Conservation (phyloP, 805 yeast genomes). For the Sugiyamaella smithiae region DNA sequence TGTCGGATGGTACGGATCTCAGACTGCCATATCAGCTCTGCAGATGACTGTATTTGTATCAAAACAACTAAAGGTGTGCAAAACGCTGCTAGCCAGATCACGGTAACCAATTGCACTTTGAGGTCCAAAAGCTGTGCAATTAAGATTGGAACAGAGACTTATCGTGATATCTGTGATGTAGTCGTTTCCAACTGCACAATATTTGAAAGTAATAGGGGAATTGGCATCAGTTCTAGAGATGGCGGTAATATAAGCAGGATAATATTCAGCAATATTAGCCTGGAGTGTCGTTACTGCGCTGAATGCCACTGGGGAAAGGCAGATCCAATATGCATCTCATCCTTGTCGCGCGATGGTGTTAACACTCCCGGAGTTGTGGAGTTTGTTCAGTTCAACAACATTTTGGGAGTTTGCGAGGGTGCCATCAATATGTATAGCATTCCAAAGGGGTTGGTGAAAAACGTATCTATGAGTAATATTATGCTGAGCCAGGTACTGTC, state of each 20-base stretch:
- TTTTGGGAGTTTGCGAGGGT: slow-evolving; percentile 5
- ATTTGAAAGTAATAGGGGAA: slow-evolving; percentile 6
- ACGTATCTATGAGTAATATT: neutral
- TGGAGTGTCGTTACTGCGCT: slow-evolving; percentile 2
- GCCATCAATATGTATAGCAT: slow-evolving; percentile 3
- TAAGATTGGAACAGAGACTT: slow-evolving; percentile 14
- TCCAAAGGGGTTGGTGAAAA: neutral
- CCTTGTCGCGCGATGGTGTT: slow-evolving; percentile 2
- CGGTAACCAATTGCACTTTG: slow-evolving; percentile 3
- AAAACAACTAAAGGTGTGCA: slow-evolving; percentile 8
- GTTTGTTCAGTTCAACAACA: neutral
- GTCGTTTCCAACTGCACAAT: slow-evolving; percentile 2
- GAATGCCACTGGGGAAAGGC: slow-evolving; percentile 13
- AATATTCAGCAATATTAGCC: neutral
- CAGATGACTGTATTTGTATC: slow-evolving; percentile 10
- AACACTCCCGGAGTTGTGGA: slow-evolving; percentile 4
- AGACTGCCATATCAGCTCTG: slow-evolving; percentile 3
- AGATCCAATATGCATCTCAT: slow-evolving; percentile 9
- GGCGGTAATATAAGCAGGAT: slow-evolving; percentile 5
- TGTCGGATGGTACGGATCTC: slow-evolving; percentile 2
- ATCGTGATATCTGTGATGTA: slow-evolving; percentile 3
- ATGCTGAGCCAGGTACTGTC: neutral
- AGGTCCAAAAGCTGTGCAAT: slow-evolving; percentile 7
- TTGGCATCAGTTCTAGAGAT: slow-evolving; percentile 9
- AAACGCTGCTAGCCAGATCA: neutral